phyloP scores from a whole-genome alignment of 2,329 filamentous ascomycete species.

The Epichloe hybrida region DNA sequence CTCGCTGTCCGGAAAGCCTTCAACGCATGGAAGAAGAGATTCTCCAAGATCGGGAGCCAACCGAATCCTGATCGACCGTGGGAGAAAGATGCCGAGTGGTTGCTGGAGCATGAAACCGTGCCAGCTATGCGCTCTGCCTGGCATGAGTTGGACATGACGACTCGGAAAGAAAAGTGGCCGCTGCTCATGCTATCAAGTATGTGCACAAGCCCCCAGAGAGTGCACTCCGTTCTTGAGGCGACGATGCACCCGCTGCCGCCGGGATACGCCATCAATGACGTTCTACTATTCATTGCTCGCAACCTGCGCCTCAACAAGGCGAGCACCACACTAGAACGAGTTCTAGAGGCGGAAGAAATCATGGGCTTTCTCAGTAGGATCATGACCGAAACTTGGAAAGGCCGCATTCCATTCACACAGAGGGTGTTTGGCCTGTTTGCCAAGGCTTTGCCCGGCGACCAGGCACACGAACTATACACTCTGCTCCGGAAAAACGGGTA shows the following conservation, averaged over 20 bases:
- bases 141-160: slow-evolving; percentile 14
- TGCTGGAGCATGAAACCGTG: slow-evolving; percentile 17
- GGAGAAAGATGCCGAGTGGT: slow-evolving; percentile 14
- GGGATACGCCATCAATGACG: slow-evolving; percentile 25
- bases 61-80: slow-evolving; percentile 12
- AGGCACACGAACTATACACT: slow-evolving; percentile 22
- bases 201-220: slow-evolving; percentile 18
- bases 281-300: slow-evolving; percentile 18
- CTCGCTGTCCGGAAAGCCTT: slow-evolving; percentile 12
- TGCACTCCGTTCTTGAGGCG: slow-evolving; percentile 21
- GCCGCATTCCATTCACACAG: slow-evolving; percentile 24
- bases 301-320: slow-evolving; percentile 9
- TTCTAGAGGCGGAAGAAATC: slow-evolving; percentile 16
- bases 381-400: slow-evolving; percentile 16
- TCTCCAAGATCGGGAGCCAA: slow-evolving; percentile 9
- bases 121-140: slow-evolving; percentile 22
- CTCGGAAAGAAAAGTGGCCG: slow-evolving; percentile 18
- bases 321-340: slow-evolving; percentile 11
- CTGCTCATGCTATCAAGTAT: slow-evolving; percentile 23
- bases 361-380: slow-evolving; percentile 16
- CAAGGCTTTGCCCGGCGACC: slow-evolving; percentile 15
- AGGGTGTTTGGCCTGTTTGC: slow-evolving; percentile 22
- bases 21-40: slow-evolving; percentile 17
- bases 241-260: slow-evolving; percentile 23
- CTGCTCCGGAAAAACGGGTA: slow-evolving; percentile 17